These are phyloP conservation scores for Colletotrichum sp. DNA, from an alignment of 2,329 filamentous ascomycete genomes.

Conservation along the genomic window DNA sequence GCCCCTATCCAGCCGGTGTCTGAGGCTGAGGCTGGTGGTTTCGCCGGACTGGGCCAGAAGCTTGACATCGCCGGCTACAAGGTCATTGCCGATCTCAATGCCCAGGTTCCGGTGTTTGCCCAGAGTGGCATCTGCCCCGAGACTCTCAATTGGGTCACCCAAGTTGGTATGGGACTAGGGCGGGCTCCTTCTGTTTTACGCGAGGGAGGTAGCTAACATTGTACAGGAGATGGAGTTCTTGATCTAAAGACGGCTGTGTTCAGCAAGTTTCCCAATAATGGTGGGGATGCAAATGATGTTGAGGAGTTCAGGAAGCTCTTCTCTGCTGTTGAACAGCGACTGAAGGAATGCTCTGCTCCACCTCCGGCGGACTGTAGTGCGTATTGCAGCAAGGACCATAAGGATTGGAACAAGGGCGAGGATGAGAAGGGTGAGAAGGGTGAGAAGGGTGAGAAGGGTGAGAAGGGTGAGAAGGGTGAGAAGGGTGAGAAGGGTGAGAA, in stretches of 20 bases:
- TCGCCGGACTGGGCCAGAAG: not conserved
- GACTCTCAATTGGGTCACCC: not conserved
- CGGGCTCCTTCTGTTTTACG: not conserved
- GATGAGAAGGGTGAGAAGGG: not conserved
- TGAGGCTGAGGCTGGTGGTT: not conserved
- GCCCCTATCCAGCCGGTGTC: not conserved
- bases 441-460: not conserved
- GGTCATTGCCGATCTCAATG: not conserved
- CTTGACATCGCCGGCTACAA: not conserved
- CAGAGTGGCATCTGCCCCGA: not conserved
- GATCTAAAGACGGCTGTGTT: not conserved
- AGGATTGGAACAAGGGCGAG: not conserved
- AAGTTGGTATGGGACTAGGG: not conserved
- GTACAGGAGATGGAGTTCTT: not conserved
- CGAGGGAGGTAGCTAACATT: not conserved
- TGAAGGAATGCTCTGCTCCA: not conserved
- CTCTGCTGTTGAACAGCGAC: not conserved
- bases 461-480: not conserved
- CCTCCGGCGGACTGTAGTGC: not conserved
- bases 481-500: not conserved
- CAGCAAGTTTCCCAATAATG: not conserved
- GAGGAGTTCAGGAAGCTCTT: not conserved
- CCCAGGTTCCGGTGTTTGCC: not conserved
- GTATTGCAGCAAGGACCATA: not conserved
- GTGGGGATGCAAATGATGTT: not conserved